phyloP scores from a whole-genome alignment of 352 stramenopile genomes.

The Thraustotheca clavata region DNA sequence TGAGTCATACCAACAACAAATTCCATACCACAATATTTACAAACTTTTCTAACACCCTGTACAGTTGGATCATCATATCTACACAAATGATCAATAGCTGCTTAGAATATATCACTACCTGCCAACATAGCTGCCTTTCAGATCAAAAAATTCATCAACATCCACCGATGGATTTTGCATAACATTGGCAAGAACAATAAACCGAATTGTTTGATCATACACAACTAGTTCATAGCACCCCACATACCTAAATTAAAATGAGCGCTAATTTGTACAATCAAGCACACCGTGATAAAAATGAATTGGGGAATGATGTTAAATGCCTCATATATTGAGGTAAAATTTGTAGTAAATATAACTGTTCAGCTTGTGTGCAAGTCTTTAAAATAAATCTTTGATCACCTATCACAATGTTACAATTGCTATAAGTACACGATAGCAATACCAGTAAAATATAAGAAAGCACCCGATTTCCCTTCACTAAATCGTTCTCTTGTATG shows the following conservation, averaged over 20 bases:
- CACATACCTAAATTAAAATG: constrained; percentile 36
- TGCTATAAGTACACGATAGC: background rate
- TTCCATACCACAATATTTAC: constrained; percentile 81
- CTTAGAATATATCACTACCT: constrained; percentile 61
- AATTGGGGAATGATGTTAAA: constrained; percentile 72
- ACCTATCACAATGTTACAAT: constrained; percentile 22
- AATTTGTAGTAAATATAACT: constrained; percentile 79
- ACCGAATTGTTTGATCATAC: constrained; percentile 74
- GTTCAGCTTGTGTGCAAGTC: constrained; percentile 75
- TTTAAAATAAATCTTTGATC: constrained; percentile 87
- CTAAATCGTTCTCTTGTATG: constrained; percentile 82
- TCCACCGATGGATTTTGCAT: constrained; percentile 78
- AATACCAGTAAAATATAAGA: constrained; percentile 74
- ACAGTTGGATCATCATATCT: constrained; percentile 11
- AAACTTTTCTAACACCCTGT: constrained; percentile 29
- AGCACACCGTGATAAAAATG: constrained; percentile 59
- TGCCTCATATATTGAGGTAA: constrained; percentile 82
- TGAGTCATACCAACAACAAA: constrained; percentile 82
- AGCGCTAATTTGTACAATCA: background rate
- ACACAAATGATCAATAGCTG: background rate
- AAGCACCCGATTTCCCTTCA: constrained; percentile 84
- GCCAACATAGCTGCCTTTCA: constrained; percentile 89
- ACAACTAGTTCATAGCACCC: constrained; percentile 82
- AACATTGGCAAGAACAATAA: constrained; percentile 86
- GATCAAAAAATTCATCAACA: constrained; percentile 83